These are phyloP conservation scores for Erythrophleum fordii DNA, from an alignment of 306 rosid species.

Conservation along the genomic window DNA sequence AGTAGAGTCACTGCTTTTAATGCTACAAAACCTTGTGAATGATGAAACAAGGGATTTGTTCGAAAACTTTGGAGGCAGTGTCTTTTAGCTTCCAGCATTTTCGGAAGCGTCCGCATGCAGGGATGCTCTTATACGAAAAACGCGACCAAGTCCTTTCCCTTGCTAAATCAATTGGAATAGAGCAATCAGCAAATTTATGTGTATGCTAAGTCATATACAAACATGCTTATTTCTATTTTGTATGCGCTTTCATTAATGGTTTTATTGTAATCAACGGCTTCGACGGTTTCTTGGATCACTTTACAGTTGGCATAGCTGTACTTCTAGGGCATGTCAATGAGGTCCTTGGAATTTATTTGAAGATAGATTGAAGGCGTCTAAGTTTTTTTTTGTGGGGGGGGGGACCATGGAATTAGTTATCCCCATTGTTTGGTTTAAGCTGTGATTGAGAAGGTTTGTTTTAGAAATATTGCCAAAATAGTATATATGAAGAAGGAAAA, in stretches of 20 bases:
- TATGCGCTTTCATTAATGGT: background rate
- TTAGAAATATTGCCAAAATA: background rate
- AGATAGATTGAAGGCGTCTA: background rate
- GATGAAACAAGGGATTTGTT: background rate
- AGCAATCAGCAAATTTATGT: background rate
- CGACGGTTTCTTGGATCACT: background rate
- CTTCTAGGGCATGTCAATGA: conserved; percentile 26
- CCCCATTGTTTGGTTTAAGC: background rate
- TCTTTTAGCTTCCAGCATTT: background rate
- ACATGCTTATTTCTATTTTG: no score
- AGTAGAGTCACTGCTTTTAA: background rate
- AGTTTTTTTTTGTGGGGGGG: no score
- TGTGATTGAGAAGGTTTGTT: background rate
- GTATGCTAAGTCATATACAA: no score
- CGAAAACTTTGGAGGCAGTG: conserved; percentile 4
- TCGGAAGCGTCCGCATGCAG: no score
- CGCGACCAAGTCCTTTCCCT: no score
- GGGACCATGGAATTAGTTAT: background rate
- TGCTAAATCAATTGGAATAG: no score
- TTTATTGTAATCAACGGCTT: conserved; percentile 20
- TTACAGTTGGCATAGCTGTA: background rate
- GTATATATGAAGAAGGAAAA: background rate
- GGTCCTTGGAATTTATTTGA: conserved; percentile 16
- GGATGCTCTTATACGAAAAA: no score
- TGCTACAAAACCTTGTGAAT: background rate